Evolutionary conservation across 768 basidiomycete species (phyloP), one percentile per base, ranked within the genome.

Genomic region (Pisolithus microcarpus): DNA sequence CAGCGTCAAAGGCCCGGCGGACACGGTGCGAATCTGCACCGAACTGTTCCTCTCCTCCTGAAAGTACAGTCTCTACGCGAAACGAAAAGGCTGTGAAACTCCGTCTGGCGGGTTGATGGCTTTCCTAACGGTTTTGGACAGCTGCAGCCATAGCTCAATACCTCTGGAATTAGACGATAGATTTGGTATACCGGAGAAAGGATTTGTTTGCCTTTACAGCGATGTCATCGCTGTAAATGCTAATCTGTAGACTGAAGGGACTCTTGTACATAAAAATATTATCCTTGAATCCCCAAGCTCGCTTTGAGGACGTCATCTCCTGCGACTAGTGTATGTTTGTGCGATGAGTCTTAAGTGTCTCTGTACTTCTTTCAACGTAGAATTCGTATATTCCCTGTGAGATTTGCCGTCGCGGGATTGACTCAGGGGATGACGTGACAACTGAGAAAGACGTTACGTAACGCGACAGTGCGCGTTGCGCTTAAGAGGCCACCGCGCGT

Each of bases 21-120:
- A 97, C 60, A 98, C 95, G 0, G 72, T 82, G 49, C 72, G 71
- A 39, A 59, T 79, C 21, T 59, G 96, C 46, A 81, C 77, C 48
- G 85, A 93, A 60, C 62, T 87, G 19, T 94, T 93, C 68, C 69
- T 78, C 18, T 38, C 42, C 8, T 62, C 34, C 52, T 42, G 23
- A 36, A 18, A 36, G 48, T 21, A 31, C 43, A 21, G 19, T 15
- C 24, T 26, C 5, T 24, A 4, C 23, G 10, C 7, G 23, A 15
- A 43, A 7, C 19, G 21, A 23, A 21, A 24, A 43, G 19, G 2
- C 10, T 19, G 4, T 13, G 10, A 8, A 21, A 24, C 10, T 9
- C 28, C 16, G 7, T 15, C 16, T 9, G 13, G 28, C 5, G 23
- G 26, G 2, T 15, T 21, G 10, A 43, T 11, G 6, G 8, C 18